phyloP scores from a whole-genome alignment of 768 basidiomycete genomes.

The Flagelloscypha sp. region DNA sequence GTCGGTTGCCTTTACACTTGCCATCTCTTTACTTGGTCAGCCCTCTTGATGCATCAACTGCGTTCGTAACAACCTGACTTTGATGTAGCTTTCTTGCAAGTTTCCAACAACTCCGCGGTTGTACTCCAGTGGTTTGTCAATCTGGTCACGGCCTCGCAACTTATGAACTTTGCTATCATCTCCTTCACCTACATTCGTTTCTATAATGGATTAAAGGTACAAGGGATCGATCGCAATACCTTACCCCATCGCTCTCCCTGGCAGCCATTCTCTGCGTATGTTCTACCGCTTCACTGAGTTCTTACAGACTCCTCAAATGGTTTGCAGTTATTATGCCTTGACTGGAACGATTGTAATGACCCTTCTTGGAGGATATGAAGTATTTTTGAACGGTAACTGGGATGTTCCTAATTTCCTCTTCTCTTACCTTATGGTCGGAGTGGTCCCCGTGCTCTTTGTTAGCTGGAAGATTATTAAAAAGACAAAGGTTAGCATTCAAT shows the following conservation, averaged over 20 bases:
- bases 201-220: constrained; percentile 34
- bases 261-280: constrained; percentile 45
- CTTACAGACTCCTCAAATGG: not conserved
- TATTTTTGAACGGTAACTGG: constrained; percentile 47
- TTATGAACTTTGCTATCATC: constrained; percentile 40
- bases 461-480: constrained; percentile 36
- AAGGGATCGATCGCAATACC: constrained; percentile 34
- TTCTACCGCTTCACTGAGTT: not conserved
- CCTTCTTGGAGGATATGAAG: constrained; percentile 39
- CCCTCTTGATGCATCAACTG: not conserved
- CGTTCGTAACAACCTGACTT: not conserved
- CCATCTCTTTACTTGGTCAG: constrained; percentile 29
- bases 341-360: constrained; percentile 37
- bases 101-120: constrained; percentile 38
- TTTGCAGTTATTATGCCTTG: constrained; percentile 35
- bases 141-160: constrained; percentile 39
- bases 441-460: constrained; percentile 34
- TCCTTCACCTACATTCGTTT: constrained; percentile 42
- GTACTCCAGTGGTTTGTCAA: constrained; percentile 47
- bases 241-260: constrained; percentile 38
- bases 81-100: constrained; percentile 35
- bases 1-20: constrained; percentile 37
- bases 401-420: constrained; percentile 39
- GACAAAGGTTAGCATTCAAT: constrained; percentile 25
- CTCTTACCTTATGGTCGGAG: constrained; percentile 38